These are phyloP conservation scores for Isabelozyma gotoi DNA, from an alignment of 805 yeast genomes.

Conservation along the genomic window DNA sequence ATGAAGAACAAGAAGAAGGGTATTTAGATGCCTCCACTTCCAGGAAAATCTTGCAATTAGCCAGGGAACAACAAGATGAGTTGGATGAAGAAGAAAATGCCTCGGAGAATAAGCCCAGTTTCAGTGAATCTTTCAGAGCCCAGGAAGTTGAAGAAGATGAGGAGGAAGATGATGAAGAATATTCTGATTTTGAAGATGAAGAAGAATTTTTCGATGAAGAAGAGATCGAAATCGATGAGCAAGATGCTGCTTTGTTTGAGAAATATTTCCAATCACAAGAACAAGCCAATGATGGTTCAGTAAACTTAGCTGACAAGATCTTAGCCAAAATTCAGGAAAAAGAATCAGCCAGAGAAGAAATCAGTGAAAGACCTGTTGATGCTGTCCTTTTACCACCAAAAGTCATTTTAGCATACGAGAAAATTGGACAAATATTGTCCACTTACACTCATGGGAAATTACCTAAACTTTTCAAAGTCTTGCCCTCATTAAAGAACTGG, in stretches of 20 bases:
- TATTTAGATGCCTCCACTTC: conserved; percentile 80
- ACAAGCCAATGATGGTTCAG: conserved; percentile 36
- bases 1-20: conserved; percentile 53
- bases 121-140: conserved; percentile 20
- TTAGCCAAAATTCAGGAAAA: conserved; percentile 85
- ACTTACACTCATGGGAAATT: conserved; percentile 94
- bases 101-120: conserved; percentile 14
- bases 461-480: conserved; percentile 93
- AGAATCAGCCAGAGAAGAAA: conserved; percentile 37
- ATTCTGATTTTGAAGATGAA: conserved; percentile 52
- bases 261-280: conserved; percentile 56
- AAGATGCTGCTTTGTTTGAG: conserved; percentile 83
- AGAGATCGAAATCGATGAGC: conserved; percentile 68
- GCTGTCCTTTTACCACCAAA: conserved; percentile 92
- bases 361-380: conserved; percentile 49
- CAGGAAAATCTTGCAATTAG: conserved; percentile 82
- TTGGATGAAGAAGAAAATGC: conserved; percentile 54
- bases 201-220: conserved; percentile 52
- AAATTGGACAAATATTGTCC: conserved; percentile 82
- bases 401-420: conserved; percentile 91
- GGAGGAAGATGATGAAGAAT: conserved; percentile 41
- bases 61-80: conserved; percentile 92
- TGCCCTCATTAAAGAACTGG: conserved; percentile 94
- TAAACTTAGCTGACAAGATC: conserved; percentile 87
- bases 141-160: conserved; percentile 21